Evolutionary conservation across 2,329 filamentous ascomycete species (phyloP).

Genomic region (Colletotrichum karsti): DNA sequence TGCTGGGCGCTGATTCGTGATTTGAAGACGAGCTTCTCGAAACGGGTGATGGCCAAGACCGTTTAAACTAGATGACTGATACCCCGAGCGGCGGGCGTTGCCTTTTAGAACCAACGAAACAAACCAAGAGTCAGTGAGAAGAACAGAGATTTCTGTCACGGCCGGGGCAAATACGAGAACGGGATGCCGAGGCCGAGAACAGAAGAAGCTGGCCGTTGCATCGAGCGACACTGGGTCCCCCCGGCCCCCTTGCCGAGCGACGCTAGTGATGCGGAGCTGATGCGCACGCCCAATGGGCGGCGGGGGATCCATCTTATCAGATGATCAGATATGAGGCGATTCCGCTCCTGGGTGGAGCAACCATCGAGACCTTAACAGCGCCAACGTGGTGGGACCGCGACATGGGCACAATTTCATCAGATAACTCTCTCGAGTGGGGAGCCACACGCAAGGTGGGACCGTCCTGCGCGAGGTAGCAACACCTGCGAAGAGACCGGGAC

Average conservation of each 20-base stretch:
- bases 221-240: neutral
- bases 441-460: conserved; percentile 7
- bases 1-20: neutral
- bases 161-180: conserved; percentile 12
- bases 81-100: neutral
- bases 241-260: conserved; percentile 12
- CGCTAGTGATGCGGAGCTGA: conserved; percentile 19
- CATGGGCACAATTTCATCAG: conserved; percentile 14
- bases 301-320: conserved; percentile 30
- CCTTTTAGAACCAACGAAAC: neutral
- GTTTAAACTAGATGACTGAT: neutral
- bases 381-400: neutral
- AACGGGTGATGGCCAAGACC: conserved; percentile 12
- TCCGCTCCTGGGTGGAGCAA: conserved; percentile 10
- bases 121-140: neutral
- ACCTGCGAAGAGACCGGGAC: neutral
- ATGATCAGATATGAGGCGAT: conserved; percentile 31
- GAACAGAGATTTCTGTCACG: neutral
- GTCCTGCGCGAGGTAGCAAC: neutral
- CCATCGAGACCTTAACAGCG: neutral
- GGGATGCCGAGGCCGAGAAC: neutral
- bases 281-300: conserved; percentile 6
- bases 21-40: neutral
- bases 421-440: conserved; percentile 20
- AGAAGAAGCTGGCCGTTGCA: neutral